A percentile compares a stretch with the other conserved stretches of the same genome.
Evolutionary conservation across 2,329 filamentous ascomycete species (phyloP).

Genomic region (Pseudogymnoascus sp.): DNA sequence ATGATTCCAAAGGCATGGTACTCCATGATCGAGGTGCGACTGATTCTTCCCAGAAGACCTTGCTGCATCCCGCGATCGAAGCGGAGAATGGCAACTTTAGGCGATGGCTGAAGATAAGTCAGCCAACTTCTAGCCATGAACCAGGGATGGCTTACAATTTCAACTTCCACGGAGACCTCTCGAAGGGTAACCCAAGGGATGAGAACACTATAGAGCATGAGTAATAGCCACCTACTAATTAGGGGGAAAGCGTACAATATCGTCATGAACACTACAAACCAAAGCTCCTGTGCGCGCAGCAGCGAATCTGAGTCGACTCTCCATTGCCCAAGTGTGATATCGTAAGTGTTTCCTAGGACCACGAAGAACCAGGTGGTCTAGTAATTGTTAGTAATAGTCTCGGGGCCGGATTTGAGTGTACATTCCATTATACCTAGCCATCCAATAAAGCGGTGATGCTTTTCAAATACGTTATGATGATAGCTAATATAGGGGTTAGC

Average conservation of each 20-base stretch:
- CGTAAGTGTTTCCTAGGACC: constrained; percentile 32
- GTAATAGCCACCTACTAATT: constrained; percentile 3
- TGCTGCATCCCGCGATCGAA: constrained; percentile 36
- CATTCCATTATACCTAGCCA: constrained; percentile 33
- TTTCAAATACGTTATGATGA: constrained; percentile 35
- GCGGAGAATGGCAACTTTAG: constrained; percentile 33
- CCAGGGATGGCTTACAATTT: constrained; percentile 27
- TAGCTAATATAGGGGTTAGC: constrained; percentile 24
- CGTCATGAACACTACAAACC: constrained; percentile 35
- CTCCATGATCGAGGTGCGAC: constrained; percentile 35
- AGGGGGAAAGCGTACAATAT: constrained; percentile 27
- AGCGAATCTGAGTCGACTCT: constrained; percentile 28
- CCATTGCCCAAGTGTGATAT: constrained; percentile 30
- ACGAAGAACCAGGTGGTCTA: constrained; percentile 34
- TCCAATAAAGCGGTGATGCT: constrained; percentile 35
- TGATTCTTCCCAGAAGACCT: constrained; percentile 34
- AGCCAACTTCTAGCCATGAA: constrained; percentile 12
- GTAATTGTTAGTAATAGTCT: constrained; percentile 10
- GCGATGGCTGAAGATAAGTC: constrained; percentile 28
- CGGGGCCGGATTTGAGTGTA: not conserved
- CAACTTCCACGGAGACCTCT: constrained; percentile 32
- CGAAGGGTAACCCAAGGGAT: constrained; percentile 35
- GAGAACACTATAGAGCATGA: constrained; percentile 27
- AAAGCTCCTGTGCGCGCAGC: constrained; percentile 32
- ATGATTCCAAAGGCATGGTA: constrained; percentile 37